Evolutionary conservation across 2,329 filamentous ascomycete species (phyloP), one percentile per base, ranked within the genome.

Genomic region (Calonectria crousiana): DNA sequence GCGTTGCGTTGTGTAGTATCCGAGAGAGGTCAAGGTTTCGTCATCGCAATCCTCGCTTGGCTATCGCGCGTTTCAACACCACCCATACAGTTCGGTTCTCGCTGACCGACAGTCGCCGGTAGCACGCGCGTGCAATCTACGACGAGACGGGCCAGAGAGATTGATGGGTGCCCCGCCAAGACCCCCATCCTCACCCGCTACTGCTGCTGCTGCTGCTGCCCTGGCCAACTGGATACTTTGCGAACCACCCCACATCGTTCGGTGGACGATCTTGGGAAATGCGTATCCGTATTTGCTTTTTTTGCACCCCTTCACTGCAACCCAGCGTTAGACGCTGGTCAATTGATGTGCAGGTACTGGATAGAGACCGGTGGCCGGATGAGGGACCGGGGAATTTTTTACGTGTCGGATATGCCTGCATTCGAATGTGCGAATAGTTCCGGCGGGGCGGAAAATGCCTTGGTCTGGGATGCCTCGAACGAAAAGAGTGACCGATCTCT

Each of bases 211-310:
- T n/a, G 8, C 38, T 41, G n/a, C 65, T 44, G 70, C 65, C 53
- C 70, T 68, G 36, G 49, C 47, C 65, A 38, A 68, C 56, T 47
- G 47, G 53, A 72, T 53, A 68, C 66, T 52, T 68, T 58, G 36
- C 36, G 28, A 41, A 68, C 70, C 64, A 72, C 70, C 64, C 64
- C 70, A 72, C 70, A 72, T 60, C 11, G 56, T 67, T 72, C 70
- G 70, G 70, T 72, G 70, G 70, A 66, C 64, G 70, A 72, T 72
- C 70, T 68, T 56, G 64, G 70, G 56, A 60, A 60, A 60, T 60
- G 56, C 56, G 56, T 60, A 60, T 68, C 60, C 70, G 70, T 68
- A 72, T 60, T 68, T 69, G 28, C 52, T 69, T 30, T 38, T 38
- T 34, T 23, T 32, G 5, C 65, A 8, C 23, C 30, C 30, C 28